phyloP scores from a whole-genome alignment of 768 basidiomycete genomes.

The Xerocomellus amylosporus region DNA sequence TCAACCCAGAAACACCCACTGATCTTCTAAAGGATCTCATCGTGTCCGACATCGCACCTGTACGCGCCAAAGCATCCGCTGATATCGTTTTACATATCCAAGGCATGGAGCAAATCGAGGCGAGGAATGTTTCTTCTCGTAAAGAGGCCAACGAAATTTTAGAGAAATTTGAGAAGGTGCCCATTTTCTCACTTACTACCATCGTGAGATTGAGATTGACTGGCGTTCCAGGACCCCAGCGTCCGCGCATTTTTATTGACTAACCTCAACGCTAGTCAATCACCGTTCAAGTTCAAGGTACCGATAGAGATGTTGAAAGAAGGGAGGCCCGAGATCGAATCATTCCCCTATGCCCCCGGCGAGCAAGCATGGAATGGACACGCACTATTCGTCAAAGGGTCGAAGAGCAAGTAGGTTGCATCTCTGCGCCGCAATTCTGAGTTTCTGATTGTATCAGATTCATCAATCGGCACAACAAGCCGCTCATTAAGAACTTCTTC shows the following conservation, averaged over 20 bases:
- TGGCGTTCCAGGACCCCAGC: constrained; percentile 54
- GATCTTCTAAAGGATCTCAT: constrained; percentile 55
- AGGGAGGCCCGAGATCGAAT: constrained; percentile 65
- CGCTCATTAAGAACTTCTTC: constrained; percentile 65
- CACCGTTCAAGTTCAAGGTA: constrained; percentile 61
- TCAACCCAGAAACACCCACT: constrained; percentile 40
- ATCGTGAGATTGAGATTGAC: constrained; percentile 15
- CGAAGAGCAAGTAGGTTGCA: constrained; percentile 61
- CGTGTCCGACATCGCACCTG: constrained; percentile 81
- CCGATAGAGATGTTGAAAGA: constrained; percentile 65
- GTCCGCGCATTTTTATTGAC: constrained; percentile 85
- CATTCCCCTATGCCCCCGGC: constrained; percentile 68
- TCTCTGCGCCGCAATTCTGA: background rate
- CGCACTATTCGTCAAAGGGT: constrained; percentile 75
- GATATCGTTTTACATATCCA: constrained; percentile 68
- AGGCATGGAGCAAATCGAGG: constrained; percentile 74
- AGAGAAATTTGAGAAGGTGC: constrained; percentile 58
- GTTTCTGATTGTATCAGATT: constrained; percentile 44
- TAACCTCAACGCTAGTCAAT: constrained; percentile 52
- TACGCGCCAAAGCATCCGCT: constrained; percentile 49
- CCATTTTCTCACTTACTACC: constrained; percentile 11
- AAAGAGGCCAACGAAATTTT: constrained; percentile 70
- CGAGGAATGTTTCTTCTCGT: constrained; percentile 52
- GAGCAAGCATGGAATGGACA: constrained; percentile 54
- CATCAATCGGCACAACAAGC: constrained; percentile 70